phyloP scores from a whole-genome alignment of 305 asterid species.

The Solanum aculeatissimum region DNA sequence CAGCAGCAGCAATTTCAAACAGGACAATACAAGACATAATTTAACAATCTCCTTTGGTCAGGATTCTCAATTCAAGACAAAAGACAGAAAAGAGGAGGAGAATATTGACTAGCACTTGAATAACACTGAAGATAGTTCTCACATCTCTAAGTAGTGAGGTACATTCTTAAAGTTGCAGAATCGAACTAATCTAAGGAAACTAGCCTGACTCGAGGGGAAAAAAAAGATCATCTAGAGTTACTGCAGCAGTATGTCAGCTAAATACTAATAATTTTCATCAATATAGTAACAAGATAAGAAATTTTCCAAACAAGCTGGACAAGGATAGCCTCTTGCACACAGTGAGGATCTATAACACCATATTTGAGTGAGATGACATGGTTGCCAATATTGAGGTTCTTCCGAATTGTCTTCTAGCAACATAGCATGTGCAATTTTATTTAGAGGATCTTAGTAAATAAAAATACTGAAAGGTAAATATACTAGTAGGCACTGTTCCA shows the following conservation, averaged over 20 bases:
- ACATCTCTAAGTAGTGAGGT: not conserved
- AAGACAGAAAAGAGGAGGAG: not conserved
- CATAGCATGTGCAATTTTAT: not conserved
- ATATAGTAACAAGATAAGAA: not conserved
- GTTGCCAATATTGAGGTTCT: not conserved
- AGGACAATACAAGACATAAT: not conserved
- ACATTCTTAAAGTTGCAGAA: not conserved
- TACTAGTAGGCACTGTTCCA: not conserved
- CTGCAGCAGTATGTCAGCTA: not conserved
- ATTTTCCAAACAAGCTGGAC: not conserved
- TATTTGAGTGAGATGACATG: not conserved
- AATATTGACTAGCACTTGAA: not conserved
- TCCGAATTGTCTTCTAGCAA: not conserved
- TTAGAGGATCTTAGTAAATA: not conserved
- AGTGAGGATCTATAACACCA: not conserved
- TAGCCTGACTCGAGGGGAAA: not conserved
- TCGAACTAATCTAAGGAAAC: not conserved
- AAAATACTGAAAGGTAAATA: not conserved
- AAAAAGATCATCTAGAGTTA: not conserved
- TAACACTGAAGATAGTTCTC: not conserved
- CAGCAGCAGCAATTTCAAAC: not conserved
- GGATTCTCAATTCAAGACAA: not conserved
- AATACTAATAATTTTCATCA: not conserved
- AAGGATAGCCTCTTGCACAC: not conserved
- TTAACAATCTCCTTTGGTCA: not conserved